Percentiles rank a stretch among this genome's conserved stretches.
phyloP scores from a whole-genome alignment of 1,139 yeast genomes.

The Lodderomyces beijingensis region DNA sequence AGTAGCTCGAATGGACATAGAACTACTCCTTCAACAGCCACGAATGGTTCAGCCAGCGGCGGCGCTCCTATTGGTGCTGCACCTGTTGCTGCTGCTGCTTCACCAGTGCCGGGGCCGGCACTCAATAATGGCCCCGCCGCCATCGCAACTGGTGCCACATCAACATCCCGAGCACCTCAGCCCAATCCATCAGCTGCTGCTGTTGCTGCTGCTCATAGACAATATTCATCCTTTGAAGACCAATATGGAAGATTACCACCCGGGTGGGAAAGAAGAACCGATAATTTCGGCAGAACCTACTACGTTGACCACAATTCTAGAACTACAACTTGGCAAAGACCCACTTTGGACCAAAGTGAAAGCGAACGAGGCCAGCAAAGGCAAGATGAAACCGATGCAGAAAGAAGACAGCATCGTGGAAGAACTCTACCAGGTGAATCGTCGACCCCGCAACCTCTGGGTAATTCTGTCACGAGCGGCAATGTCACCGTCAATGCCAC shows the following conservation, averaged over 20 bases:
- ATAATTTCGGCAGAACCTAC: slow-evolving; percentile 93
- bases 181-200: slow-evolving; percentile 15
- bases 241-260: slow-evolving; percentile 95
- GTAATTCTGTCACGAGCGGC: slow-evolving; percentile 32
- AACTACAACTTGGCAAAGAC: slow-evolving; percentile 98
- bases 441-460: slow-evolving; percentile 28
- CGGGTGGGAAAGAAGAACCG: slow-evolving; percentile 99
- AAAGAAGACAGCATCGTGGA: slow-evolving; percentile 85
- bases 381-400: slow-evolving; percentile 70
- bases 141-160: slow-evolving; percentile 11
- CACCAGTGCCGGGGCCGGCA: no score
- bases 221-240: slow-evolving; percentile 90
- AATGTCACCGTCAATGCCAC: slow-evolving; percentile 44
- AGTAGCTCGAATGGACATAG: slow-evolving; percentile 8
- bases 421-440: slow-evolving; percentile 84
- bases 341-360: slow-evolving; percentile 69
- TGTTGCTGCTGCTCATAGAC: slow-evolving; percentile 38
- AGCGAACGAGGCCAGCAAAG: slow-evolving; percentile 59
- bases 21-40: slow-evolving; percentile 15
- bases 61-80: slow-evolving; percentile 10
- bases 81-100: slow-evolving; percentile 1
- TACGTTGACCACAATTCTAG: slow-evolving; percentile 97
- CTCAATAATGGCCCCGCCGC: slow-evolving; percentile 6
- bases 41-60: slow-evolving; percentile 4
- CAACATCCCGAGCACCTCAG: slow-evolving; percentile 7